Conservation (phyloP, 129 eudicot genomes). For the Flaveria ramosissima region DNA sequence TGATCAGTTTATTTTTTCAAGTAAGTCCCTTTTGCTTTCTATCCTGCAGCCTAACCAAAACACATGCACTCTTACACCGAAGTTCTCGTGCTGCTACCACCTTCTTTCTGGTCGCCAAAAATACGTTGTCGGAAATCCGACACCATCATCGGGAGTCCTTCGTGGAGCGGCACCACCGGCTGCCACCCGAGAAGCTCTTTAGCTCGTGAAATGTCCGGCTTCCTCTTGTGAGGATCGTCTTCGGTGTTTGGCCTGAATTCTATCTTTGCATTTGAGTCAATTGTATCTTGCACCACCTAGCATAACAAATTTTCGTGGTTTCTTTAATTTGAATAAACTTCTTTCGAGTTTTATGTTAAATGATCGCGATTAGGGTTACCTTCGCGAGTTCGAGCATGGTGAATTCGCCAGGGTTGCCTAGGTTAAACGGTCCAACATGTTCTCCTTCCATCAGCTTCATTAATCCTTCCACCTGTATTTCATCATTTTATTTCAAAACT, state of each 20-base stretch:
- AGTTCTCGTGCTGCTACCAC: conserved; percentile 15
- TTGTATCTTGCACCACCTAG: conserved; percentile 83
- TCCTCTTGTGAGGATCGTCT: conserved; percentile 85
- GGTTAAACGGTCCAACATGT: conserved; percentile 90
- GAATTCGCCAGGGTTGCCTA: conserved; percentile 91
- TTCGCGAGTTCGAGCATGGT: conserved; percentile 93
- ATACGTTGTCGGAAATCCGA: conserved; percentile 73
- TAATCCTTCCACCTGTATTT: conserved; percentile 74
- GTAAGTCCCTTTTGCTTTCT: too few relatives aligned
- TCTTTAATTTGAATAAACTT: not conserved
- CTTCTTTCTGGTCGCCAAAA: conserved; percentile 43
- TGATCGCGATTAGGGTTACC: conserved; percentile 36
- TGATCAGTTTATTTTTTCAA: too few relatives aligned
- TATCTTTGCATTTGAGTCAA: conserved; percentile 74
- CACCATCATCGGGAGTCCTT: conserved; percentile 88
- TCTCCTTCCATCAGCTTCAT: conserved; percentile 86
- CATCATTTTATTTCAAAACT: not conserved
- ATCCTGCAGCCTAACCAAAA: conserved; percentile 8
- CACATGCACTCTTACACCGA: not conserved
- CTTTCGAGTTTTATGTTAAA: too few relatives aligned
- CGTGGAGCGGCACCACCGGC: conserved; percentile 63
- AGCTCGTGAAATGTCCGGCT: conserved; percentile 82
- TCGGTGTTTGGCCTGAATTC: conserved; percentile 35
- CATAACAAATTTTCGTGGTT: not conserved
- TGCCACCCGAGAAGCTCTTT: conserved; percentile 81